Evolutionary conservation across 345 rosid genomes (phyloP).

Genomic region (Noccaea bulbosa): DNA sequence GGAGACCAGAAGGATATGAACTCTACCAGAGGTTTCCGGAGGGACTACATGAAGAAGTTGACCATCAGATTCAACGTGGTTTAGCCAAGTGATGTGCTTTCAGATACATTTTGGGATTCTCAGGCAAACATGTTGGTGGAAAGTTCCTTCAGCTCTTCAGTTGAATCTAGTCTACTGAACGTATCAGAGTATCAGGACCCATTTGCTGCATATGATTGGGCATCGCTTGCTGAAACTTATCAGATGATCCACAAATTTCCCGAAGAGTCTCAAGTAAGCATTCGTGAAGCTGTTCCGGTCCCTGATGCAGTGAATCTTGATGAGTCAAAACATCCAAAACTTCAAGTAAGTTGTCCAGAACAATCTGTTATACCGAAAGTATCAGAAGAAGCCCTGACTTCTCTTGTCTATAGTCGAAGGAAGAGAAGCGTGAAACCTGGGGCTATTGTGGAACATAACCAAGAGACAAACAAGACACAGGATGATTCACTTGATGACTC

Average conservation of each 20-base stretch:
- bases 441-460: constrained; percentile 19
- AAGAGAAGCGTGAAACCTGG: constrained; percentile 44
- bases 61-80: constrained; percentile 15
- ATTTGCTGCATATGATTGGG: constrained; percentile 47
- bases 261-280: constrained; percentile 45
- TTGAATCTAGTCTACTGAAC: constrained; percentile 48
- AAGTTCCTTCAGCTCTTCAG: constrained; percentile 49
- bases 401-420: constrained; percentile 68
- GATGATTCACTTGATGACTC: constrained; percentile 36
- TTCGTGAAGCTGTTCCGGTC: constrained; percentile 45
- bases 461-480: constrained; percentile 7
- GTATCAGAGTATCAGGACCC: constrained; percentile 47
- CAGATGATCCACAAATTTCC: constrained; percentile 61
- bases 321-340: constrained; percentile 44
- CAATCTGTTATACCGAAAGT: constrained; percentile 48
- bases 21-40: background rate
- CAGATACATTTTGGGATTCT: constrained; percentile 33
- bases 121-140: constrained; percentile 48
- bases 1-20: constrained; percentile 19
- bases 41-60: constrained; percentile 24
- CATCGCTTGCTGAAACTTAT: constrained; percentile 44
- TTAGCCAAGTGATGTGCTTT: constrained; percentile 46
- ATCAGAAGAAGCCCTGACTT: constrained; percentile 47
- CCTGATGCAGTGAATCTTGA: constrained; percentile 45
- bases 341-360: constrained; percentile 45